Conservation (phyloP, 192 early-diverging fungal species). For the Backusella circina region DNA sequence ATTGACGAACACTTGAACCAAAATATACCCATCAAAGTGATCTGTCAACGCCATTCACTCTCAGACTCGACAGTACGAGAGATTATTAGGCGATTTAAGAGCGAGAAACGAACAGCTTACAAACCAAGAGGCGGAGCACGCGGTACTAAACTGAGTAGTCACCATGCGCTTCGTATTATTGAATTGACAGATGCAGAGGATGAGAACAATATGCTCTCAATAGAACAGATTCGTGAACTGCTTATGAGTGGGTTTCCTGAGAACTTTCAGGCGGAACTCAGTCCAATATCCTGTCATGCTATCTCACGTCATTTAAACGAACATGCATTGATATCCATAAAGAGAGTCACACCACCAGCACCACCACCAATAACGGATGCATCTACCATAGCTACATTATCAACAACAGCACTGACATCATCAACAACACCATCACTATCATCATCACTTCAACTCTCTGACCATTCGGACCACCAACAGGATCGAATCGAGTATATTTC, state of each 20-base stretch:
- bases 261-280: neutral
- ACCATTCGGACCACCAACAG: neutral
- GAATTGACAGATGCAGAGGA: neutral
- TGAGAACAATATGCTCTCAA: neutral
- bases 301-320: neutral
- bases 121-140: neutral
- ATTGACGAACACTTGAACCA: neutral
- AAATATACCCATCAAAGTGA: neutral
- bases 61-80: neutral
- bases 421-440: neutral
- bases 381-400: neutral
- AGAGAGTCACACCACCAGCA: neutral
- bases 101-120: neutral
- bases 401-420: neutral
- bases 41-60: neutral
- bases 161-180: neutral
- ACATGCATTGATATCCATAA: neutral
- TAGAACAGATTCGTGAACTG: neutral
- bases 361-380: neutral
- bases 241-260: neutral
- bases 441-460: neutral
- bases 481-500: neutral
- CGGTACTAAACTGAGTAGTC: neutral
- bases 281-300: neutral
- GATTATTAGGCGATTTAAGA: neutral